Evolutionary conservation across 306 rosid genomes (phyloP).

Genomic region (Phaseolus lunatus): DNA sequence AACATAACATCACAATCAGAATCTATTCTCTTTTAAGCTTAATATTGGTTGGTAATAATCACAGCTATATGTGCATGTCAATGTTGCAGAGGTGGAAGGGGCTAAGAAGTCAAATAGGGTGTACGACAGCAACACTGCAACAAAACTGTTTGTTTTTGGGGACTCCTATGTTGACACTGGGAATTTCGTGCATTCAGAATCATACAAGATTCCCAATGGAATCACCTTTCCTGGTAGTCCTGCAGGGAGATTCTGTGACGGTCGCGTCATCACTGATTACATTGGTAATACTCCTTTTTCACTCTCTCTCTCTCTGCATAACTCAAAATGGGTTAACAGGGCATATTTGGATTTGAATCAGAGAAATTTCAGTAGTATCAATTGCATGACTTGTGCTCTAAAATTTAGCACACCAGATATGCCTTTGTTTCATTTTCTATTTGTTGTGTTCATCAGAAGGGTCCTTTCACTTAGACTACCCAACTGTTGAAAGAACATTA

Average conservation of each 20-base stretch:
- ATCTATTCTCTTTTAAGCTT: background rate
- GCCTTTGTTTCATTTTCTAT: too few species aligned
- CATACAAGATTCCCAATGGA: conserved; percentile 57
- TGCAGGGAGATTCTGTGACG: conserved; percentile 64
- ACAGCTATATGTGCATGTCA: background rate
- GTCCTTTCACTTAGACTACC: too few species aligned
- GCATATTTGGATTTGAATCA: too few species aligned
- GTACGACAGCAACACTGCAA: background rate
- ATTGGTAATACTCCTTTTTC: conserved; percentile 46
- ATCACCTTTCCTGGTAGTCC: conserved; percentile 64
- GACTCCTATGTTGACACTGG: conserved; percentile 68
- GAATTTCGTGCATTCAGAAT: conserved; percentile 41
- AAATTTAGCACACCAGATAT: too few species aligned
- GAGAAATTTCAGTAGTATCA: too few species aligned
- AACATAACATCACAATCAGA: background rate
- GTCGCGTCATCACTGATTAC: conserved; percentile 63
- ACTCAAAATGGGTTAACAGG: background rate
- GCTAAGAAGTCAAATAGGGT: conserved; percentile 21
- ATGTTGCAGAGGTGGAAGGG: conserved; percentile 41
- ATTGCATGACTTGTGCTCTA: too few species aligned
- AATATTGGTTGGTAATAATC: conserved; percentile 1
- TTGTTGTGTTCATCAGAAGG: too few species aligned
- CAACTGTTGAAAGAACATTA: too few species aligned
- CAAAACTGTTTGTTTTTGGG: conserved; percentile 62
- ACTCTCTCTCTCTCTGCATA: background rate